These are phyloP conservation scores for Niveomyces coronatus DNA, from an alignment of 2,329 filamentous ascomycete genomes.

Conservation along the genomic window DNA sequence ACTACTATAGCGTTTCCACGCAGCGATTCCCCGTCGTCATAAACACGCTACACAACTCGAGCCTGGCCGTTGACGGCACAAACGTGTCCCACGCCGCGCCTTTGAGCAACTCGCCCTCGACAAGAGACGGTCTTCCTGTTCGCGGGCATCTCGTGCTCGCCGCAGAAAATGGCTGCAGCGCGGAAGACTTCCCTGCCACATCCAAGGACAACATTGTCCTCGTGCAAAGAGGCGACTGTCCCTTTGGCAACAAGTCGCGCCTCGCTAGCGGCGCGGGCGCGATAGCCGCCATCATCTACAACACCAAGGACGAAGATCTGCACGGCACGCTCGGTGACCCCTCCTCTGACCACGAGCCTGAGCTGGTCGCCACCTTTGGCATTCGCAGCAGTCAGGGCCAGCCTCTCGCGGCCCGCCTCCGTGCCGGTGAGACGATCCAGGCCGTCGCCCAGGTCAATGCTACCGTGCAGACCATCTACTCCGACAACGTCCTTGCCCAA, in stretches of 20 bases:
- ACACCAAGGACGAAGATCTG: constrained; percentile 53
- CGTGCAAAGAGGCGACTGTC: constrained; percentile 57
- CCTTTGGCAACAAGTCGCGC: constrained; percentile 62
- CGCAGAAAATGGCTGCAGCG: constrained; percentile 51
- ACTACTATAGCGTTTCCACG: constrained; percentile 52
- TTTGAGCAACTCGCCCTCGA: constrained; percentile 60
- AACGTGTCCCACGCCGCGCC: constrained; percentile 40
- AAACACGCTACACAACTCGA: constrained; percentile 48
- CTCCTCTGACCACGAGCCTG: constrained; percentile 44
- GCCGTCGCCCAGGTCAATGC: constrained; percentile 51
- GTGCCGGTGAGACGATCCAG: constrained; percentile 37
- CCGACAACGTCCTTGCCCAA: constrained; percentile 53
- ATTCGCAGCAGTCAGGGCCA: constrained; percentile 49
- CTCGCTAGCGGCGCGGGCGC: constrained; percentile 61
- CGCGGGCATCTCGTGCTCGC: constrained; percentile 51
- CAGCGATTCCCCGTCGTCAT: constrained; percentile 55
- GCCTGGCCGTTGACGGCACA: constrained; percentile 43
- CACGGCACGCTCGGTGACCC: constrained; percentile 60
- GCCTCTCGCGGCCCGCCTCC: constrained; percentile 43
- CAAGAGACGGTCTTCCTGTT: constrained; percentile 46
- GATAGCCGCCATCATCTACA: constrained; percentile 62
- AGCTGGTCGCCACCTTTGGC: constrained; percentile 59
- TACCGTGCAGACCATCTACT: constrained; percentile 41
- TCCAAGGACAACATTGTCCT: constrained; percentile 58
- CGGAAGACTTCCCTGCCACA: constrained; percentile 50